A percentile compares a stretch with the other conserved stretches of the same genome.
Evolutionary conservation across 805 yeast genomes (phyloP).

Genomic region (Zygosaccharomyces pseudorouxii): DNA sequence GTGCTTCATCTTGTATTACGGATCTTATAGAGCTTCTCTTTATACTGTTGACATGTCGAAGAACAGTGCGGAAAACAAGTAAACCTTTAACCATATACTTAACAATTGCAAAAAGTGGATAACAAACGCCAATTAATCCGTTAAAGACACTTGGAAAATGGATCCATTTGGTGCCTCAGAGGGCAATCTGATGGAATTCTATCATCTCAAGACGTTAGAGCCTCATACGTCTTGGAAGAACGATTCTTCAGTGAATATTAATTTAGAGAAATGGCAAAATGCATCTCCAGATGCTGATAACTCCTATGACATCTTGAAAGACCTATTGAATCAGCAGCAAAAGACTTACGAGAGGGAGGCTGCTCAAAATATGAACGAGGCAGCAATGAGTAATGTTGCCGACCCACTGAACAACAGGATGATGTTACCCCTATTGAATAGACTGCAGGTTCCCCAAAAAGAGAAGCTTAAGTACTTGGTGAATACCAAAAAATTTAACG

Average conservation of each 20-base stretch:
- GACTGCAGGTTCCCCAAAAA: constrained; percentile 37
- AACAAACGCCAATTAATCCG: neutral
- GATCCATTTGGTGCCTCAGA: constrained; percentile 23
- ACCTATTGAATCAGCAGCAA: constrained; percentile 28
- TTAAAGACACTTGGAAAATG: constrained; percentile 6
- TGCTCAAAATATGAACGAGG: constrained; percentile 19
- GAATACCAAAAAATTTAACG: constrained; percentile 55
- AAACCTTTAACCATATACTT: neutral
- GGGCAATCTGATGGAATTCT: constrained; percentile 35
- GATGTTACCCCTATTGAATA: constrained; percentile 39
- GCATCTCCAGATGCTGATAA: constrained; percentile 26
- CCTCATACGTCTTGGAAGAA: constrained; percentile 40
- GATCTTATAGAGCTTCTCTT: neutral
- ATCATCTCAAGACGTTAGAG: constrained; percentile 41
- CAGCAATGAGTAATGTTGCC: constrained; percentile 33
- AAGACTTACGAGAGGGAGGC: constrained; percentile 27
- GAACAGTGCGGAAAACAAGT: constrained; percentile 2
- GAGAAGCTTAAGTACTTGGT: constrained; percentile 46
- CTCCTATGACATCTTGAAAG: constrained; percentile 34
- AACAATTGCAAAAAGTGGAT: neutral
- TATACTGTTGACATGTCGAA: neutral
- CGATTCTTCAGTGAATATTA: constrained; percentile 30
- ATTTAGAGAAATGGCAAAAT: constrained; percentile 25
- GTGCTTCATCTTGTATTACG: neutral
- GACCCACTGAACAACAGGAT: constrained; percentile 55